phyloP scores from a whole-genome alignment of 202 grass and related monocot species.

The Setaria viridis region DNA sequence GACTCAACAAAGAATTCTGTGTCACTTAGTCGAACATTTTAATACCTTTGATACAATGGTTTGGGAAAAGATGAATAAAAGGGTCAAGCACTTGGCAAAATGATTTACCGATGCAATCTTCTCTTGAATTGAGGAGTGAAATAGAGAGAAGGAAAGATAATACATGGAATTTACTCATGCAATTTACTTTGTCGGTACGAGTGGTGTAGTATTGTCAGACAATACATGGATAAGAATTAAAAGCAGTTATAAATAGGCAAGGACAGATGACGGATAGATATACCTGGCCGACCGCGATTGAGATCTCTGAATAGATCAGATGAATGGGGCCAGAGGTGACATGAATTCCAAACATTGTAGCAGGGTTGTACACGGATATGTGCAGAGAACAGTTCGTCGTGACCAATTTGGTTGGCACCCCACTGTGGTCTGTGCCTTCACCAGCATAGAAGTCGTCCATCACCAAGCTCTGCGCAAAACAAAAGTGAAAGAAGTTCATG shows the following conservation, averaged over 20 bases:
- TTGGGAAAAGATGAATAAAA: not conserved
- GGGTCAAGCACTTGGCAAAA: constrained; percentile 14
- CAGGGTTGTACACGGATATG: constrained; percentile 77
- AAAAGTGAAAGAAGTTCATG: constrained; percentile 4
- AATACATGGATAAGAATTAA: constrained; percentile 27
- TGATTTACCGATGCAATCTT: not conserved
- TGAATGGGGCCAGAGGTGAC: constrained; percentile 81
- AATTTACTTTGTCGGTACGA: not conserved
- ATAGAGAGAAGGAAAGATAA: not conserved
- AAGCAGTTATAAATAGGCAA: constrained; percentile 22
- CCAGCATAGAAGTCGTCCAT: constrained; percentile 85
- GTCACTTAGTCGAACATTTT: not conserved
- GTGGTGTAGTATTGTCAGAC: not conserved
- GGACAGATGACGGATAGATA: constrained; percentile 4
- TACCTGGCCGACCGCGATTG: constrained; percentile 80
- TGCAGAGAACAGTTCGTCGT: constrained; percentile 87
- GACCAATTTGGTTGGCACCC: constrained; percentile 91
- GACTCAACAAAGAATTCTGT: not conserved
- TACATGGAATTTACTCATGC: not conserved
- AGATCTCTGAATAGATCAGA: constrained; percentile 83
- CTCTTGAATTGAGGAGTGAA: not conserved
- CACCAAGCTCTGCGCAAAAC: constrained; percentile 66
- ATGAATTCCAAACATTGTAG: constrained; percentile 92
- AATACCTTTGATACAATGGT: not conserved
- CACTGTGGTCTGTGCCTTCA: constrained; percentile 83